Percentiles rank a stretch among this genome's conserved stretches.
These are phyloP conservation scores for Apiotrichum laibachii DNA, from an alignment of 1,284 basidiomycete genomes.

Conservation along the genomic window DNA sequence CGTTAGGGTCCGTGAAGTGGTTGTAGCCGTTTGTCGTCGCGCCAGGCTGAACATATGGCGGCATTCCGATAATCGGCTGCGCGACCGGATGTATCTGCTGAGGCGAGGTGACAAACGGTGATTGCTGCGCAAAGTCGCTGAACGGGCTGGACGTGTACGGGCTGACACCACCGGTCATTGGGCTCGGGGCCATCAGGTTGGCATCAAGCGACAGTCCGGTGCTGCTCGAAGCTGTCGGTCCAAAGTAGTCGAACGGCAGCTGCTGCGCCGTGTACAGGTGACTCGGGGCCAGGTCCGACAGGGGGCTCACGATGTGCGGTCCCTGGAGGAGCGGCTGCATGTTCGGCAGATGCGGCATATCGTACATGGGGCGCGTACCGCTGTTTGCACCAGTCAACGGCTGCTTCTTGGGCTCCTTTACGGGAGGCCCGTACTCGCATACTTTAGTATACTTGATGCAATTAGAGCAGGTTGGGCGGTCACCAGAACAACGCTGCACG, in stretches of 20 bases:
- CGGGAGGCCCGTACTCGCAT: conserved; percentile 36
- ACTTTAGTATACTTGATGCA: conserved; percentile 40
- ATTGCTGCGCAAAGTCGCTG: conserved; percentile 9
- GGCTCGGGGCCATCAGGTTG: background rate
- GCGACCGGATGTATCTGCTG: background rate
- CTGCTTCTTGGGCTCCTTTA: conserved; percentile 15
- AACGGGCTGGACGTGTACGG: background rate
- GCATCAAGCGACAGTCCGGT: background rate
- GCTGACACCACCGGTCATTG: background rate
- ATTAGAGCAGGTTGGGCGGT: conserved; percentile 36
- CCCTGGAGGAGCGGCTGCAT: too few species aligned
- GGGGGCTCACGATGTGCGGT: background rate
- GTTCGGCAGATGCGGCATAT: too few species aligned
- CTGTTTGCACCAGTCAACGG: background rate
- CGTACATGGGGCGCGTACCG: too few species aligned
- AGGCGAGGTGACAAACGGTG: conserved; percentile 7
- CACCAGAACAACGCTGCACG: conserved; percentile 38
- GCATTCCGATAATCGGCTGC: conserved; percentile 21
- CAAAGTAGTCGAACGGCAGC: background rate
- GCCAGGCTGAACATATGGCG: conserved; percentile 11
- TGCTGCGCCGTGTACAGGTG: background rate
- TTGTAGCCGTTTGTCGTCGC: background rate
- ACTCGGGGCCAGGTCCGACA: background rate
- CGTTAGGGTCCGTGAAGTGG: background rate
- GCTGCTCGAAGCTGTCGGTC: background rate